Evolutionary conservation across 306 rosid genomes (phyloP), one percentile per base, ranked within the genome.

Genomic region (Trifolium dubium): DNA sequence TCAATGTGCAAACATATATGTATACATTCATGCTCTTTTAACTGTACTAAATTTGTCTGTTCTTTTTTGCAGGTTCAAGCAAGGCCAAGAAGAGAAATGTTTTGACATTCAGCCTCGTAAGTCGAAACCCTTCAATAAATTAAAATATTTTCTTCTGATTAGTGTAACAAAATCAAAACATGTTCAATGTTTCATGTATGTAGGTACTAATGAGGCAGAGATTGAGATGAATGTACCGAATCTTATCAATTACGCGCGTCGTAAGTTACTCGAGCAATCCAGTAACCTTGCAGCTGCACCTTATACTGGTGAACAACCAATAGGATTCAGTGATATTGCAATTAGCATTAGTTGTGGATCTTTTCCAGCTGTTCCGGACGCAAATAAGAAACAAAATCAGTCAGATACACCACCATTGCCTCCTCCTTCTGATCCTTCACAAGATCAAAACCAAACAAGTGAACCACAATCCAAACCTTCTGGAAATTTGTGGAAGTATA

Each of bases 241-340:
- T 40, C 66, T 74, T 46, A 56, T 63, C 18, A 71, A 55, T 67
- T 74, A 73, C 49, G 77, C 80, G 14, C 92, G 88, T 35, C 98
- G 98, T 49, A 87, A 67, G 78, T 85, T 95, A 76, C 92, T 88
- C 18, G 96, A 75, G 13, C 84, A 88, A 67, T 78, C 87, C 9
- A 85, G 81, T 69, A 95, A 95, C 86, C 92, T 92, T 7, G 78
- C 86, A 13, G 98, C 99, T 37, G 79, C 73, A 34, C 92, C 97
- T 69, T 69, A 76, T 69, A 66, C 39, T 66, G 86, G 72, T 13
- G 69, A 44, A 28, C 47, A 83, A 18, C 31, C 83, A 6, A 77
- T 74, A 74, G 85, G 79, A 54, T 51, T 87, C 59, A 78, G 83
- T 70, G 29, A 72, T 73, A 85, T 74, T 76, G 88, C 95, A 47